A percentile compares a stretch with the other conserved stretches of the same genome.
Conservation (phyloP, 164 flowering plant genomes). For the Tetrastigma voinierianum region DNA sequence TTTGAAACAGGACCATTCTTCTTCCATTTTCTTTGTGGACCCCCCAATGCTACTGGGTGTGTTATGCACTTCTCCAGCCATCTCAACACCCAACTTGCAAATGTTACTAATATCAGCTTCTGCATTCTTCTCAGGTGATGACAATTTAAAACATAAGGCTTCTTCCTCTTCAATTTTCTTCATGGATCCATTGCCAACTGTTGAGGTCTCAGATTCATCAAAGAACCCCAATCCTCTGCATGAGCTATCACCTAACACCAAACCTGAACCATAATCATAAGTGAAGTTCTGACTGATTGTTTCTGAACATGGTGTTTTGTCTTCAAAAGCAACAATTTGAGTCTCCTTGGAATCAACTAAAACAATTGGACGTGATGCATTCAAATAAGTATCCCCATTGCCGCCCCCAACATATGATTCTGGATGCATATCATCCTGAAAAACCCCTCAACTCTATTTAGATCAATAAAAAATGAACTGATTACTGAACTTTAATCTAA, state of each 20-base stretch:
- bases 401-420: constrained; percentile 9
- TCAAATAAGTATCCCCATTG: constrained; percentile 12
- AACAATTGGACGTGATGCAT: constrained; percentile 32
- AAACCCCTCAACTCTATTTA: constrained; percentile 5
- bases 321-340: constrained; percentile 50
- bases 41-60: constrained; percentile 24
- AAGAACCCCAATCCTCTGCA: constrained; percentile 70
- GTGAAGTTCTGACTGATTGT: constrained; percentile 22
- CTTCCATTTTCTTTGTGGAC: constrained; percentile 30
- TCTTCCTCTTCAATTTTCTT: constrained; percentile 30
- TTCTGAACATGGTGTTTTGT: constrained; percentile 34
- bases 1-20: constrained; percentile 20
- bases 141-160: constrained; percentile 17
- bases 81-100: constrained; percentile 4
- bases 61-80: constrained; percentile 18
- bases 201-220: constrained; percentile 39
- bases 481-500: too few species aligned
- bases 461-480: background rate
- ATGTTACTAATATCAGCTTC: constrained; percentile 17
- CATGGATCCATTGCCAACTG: constrained; percentile 27
- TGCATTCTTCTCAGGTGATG: constrained; percentile 31
- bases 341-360: constrained; percentile 39
- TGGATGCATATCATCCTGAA: constrained; percentile 22
- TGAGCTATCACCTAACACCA: constrained; percentile 43
- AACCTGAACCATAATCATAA: constrained; percentile 47